Conservation (phyloP, 2,329 filamentous ascomycete species). For the Verticillium isaacii region DNA sequence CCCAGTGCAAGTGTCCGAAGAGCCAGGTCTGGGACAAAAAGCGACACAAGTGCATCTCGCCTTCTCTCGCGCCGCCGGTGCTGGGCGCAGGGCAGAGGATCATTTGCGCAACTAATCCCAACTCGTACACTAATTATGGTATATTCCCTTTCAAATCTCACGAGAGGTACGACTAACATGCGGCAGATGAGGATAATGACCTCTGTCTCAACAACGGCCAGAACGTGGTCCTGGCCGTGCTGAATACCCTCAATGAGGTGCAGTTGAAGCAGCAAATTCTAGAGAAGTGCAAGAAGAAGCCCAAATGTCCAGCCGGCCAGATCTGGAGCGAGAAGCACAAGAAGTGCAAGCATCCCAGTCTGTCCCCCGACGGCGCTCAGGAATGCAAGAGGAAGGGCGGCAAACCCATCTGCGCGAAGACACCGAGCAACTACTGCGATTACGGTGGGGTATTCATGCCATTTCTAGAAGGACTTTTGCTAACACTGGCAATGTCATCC, state of each 20-base stretch:
- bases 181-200: neutral
- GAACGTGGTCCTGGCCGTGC: neutral
- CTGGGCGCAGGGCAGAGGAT: neutral
- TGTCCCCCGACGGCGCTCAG: neutral
- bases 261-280: neutral
- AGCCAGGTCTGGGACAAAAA: neutral
- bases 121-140: neutral
- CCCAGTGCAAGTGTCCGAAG: neutral
- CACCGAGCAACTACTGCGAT: neutral
- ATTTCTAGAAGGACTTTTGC: too few species aligned
- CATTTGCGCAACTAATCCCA: neutral
- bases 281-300: conserved; percentile 1
- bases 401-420: neutral
- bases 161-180: neutral
- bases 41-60: neutral
- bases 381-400: neutral
- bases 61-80: neutral
- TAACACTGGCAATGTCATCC: neutral
- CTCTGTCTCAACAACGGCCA: neutral
- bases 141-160: neutral
- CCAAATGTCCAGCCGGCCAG: neutral
- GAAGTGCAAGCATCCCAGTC: neutral
- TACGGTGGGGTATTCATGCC: neutral
- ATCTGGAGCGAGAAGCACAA: neutral
- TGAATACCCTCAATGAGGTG: neutral